These are phyloP conservation scores for Escovopsis sp. DNA, from an alignment of 2,329 filamentous ascomycete species.

Conservation along the genomic window DNA sequence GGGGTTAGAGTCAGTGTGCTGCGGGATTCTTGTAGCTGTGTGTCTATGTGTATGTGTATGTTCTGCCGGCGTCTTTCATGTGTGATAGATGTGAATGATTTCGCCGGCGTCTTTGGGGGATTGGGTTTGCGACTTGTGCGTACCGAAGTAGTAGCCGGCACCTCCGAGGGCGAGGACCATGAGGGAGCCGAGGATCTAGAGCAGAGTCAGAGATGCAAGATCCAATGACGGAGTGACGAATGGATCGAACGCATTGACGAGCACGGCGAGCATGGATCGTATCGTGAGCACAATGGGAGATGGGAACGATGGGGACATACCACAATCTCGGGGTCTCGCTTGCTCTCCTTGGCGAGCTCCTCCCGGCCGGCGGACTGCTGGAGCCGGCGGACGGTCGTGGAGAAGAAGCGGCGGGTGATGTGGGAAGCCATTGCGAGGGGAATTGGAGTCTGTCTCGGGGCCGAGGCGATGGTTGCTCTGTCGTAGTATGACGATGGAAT, in stretches of 20 bases:
- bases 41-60: no score
- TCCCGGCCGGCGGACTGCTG: slow-evolving; percentile 25
- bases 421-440: slow-evolving; percentile 38
- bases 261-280: no score
- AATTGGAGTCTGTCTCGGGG: slow-evolving; percentile 3
- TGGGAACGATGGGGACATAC: no score
- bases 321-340: slow-evolving; percentile 35
- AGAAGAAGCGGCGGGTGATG: slow-evolving; percentile 41
- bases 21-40: not conserved
- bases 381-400: slow-evolving; percentile 38
- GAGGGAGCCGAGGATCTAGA: slow-evolving; percentile 74
- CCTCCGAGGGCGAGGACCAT: slow-evolving; percentile 81
- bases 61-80: no score
- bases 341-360: slow-evolving; percentile 42
- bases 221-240: no score
- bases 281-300: no score
- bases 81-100: no score
- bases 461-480: no score
- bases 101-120: no score
- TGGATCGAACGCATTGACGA: no score
- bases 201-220: not conserved
- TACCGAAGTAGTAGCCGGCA: slow-evolving; percentile 83
- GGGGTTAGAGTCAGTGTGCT: not conserved
- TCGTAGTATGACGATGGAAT: slow-evolving; percentile 6
- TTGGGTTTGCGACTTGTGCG: slow-evolving; percentile 6